Evolutionary conservation across 1,139 yeast genomes (phyloP), one percentile per base, ranked within the genome.

Genomic region (Taiozyma onychis): DNA sequence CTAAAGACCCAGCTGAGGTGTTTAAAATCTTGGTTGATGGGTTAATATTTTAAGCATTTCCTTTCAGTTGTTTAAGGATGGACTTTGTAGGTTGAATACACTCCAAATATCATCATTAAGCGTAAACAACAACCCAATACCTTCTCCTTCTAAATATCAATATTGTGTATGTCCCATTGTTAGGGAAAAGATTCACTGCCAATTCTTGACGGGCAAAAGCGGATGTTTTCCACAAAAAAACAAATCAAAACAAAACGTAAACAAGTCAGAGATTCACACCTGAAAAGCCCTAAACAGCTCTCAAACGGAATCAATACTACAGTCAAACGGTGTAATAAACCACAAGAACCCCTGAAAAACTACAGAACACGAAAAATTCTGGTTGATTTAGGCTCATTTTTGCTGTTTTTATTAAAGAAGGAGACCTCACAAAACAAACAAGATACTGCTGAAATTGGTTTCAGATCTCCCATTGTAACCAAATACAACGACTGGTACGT

Each of bases 1-100:
- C 57, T 0, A 39, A 52, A 8, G 50, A 51, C 16, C 46, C 51
- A 3, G 39, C 21, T 14, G 45, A 44, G n/a, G 50, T 57, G 5
- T 55, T 57, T 24, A 39, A 50, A 2, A 30, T 43, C 2, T 32
- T 53, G 9, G 34, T 34, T 16, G 13, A 42, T 3, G 47, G 39
- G 3, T 18, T 52, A 14, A 39, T 14, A 14, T 39, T 22, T 7
- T 39, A 6, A 39, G 4, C 30, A 14, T 3, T 39, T 24, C 26
- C 6, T 24, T 24, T 24, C 26, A 24, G 26, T 24, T 24, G 26
- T 7, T 24, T 18, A 18, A 18, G 18, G 18, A 18, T 18, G 18
- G 18, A 2, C 18, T 18, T 18, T 18, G 18, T 18, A 18, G 3
- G 18, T 18, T 18, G 18, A 18, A 18, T 18, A 18, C 18, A 18